These are phyloP conservation scores for Jamesozyma gamospora DNA, from an alignment of 805 yeast genomes.

Conservation along the genomic window DNA sequence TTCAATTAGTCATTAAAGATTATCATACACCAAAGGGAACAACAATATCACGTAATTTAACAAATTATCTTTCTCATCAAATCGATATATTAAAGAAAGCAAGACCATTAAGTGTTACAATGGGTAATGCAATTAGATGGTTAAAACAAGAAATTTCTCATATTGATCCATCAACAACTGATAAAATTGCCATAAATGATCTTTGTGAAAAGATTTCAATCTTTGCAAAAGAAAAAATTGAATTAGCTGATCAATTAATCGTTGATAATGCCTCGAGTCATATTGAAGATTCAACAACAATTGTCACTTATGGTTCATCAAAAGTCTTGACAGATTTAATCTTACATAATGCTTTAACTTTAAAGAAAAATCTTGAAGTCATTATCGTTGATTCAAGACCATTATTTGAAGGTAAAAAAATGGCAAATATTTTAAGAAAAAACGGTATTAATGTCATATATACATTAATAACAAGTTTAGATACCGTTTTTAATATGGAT, in stretches of 20 bases:
- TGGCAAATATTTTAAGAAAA: constrained; percentile 54
- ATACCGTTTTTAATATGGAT: constrained; percentile 64
- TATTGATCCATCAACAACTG: constrained; percentile 58
- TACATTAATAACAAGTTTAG: constrained; percentile 66
- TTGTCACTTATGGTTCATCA: constrained; percentile 82
- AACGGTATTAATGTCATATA: constrained; percentile 64
- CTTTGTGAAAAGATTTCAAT: constrained; percentile 63
- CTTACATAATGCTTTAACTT: constrained; percentile 50
- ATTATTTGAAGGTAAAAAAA: constrained; percentile 78
- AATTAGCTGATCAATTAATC: constrained; percentile 72
- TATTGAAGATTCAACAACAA: constrained; percentile 64
- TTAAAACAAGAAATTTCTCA: constrained; percentile 85
- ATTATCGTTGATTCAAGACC: constrained; percentile 91
- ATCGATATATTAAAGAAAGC: constrained; percentile 87
- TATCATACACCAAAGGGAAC: constrained; percentile 81
- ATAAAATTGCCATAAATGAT: constrained; percentile 49
- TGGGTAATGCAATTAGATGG: constrained; percentile 98
- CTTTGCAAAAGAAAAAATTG: constrained; percentile 77
- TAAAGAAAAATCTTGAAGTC: constrained; percentile 63
- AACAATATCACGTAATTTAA: constrained; percentile 77
- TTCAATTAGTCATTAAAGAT: constrained; percentile 67
- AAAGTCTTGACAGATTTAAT: constrained; percentile 71
- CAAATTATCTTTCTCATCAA: constrained; percentile 81
- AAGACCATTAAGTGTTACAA: constrained; percentile 81
- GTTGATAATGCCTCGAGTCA: constrained; percentile 71